A percentile compares a stretch with the other conserved stretches of the same genome.
These are phyloP conservation scores for Trichophyton mentagrophytes DNA, from an alignment of 2,329 filamentous ascomycete species.

Conservation along the genomic window DNA sequence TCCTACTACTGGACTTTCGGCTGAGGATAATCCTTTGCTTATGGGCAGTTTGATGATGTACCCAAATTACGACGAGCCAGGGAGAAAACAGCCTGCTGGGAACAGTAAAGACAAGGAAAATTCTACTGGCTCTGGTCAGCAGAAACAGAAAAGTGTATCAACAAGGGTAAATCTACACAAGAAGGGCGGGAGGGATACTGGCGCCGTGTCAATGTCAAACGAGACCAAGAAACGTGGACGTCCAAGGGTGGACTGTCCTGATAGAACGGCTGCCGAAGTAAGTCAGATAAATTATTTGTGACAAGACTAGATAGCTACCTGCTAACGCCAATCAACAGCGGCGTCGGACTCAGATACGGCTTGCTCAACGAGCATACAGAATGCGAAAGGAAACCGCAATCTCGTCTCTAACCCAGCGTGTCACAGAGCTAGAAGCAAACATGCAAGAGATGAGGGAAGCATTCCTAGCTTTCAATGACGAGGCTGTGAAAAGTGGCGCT, in stretches of 20 bases:
- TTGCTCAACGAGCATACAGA: constrained; percentile 74
- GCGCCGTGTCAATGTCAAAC: neutral
- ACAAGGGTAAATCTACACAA: neutral
- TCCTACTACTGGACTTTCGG: neutral
- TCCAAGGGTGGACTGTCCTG: constrained; percentile 61
- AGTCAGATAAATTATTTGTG: constrained; percentile 28
- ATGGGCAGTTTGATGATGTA: neutral
- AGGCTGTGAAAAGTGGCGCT: constrained; percentile 45
- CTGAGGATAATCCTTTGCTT: neutral
- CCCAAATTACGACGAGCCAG: neutral
- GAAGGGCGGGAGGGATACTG: neutral
- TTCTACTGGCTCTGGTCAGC: neutral
- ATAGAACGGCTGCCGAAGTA: constrained; percentile 67
- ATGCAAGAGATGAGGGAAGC: constrained; percentile 63
- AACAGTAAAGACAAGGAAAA: neutral
- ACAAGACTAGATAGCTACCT: neutral
- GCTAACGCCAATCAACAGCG: constrained; percentile 39
- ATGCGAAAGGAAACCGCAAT: constrained; percentile 74
- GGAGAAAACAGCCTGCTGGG: neutral
- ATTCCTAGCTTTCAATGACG: constrained; percentile 56
- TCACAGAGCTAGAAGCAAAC: constrained; percentile 52
- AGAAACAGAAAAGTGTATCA: neutral
- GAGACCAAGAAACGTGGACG: constrained; percentile 50
- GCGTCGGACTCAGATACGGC: constrained; percentile 70
- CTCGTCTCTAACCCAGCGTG: constrained; percentile 55